Conservation (phyloP, 345 rosid species). For the Toxicodendron radicans region DNA sequence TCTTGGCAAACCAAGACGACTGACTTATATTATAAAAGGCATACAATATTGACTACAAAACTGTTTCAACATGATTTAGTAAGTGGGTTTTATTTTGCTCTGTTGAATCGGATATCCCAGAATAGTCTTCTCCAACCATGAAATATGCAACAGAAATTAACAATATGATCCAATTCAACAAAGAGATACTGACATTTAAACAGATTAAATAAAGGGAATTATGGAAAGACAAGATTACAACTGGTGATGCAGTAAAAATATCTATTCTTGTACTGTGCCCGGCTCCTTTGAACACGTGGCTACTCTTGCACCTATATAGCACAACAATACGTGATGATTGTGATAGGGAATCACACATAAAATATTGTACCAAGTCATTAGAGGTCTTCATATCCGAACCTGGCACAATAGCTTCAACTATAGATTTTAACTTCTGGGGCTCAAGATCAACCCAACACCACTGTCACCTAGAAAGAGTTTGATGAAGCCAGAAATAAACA, state of each 20-base stretch:
- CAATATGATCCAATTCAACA: slow-evolving; percentile 1
- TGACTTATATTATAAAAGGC: no score
- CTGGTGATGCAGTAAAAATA: neutral
- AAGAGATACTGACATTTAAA: neutral
- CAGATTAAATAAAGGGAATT: neutral
- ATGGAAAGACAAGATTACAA: neutral
- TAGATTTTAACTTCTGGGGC: neutral
- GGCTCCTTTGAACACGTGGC: neutral
- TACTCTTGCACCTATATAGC: neutral
- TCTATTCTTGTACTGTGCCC: neutral
- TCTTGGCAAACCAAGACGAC: no score
- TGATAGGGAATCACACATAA: neutral
- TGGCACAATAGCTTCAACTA: neutral
- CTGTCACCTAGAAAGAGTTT: neutral
- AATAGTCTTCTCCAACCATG: neutral
- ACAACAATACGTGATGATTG: neutral
- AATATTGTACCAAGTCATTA: neutral
- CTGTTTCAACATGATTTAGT: neutral
- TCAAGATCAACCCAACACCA: neutral
- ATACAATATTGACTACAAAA: neutral
- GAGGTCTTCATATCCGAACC: slow-evolving; percentile 4
- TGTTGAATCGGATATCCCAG: neutral
- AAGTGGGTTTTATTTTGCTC: neutral
- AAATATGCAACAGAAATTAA: neutral
- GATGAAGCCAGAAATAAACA: neutral